Conservation (phyloP, 2,329 filamentous ascomycete genomes). For the Magnaporthiopsis rhizophila region DNA sequence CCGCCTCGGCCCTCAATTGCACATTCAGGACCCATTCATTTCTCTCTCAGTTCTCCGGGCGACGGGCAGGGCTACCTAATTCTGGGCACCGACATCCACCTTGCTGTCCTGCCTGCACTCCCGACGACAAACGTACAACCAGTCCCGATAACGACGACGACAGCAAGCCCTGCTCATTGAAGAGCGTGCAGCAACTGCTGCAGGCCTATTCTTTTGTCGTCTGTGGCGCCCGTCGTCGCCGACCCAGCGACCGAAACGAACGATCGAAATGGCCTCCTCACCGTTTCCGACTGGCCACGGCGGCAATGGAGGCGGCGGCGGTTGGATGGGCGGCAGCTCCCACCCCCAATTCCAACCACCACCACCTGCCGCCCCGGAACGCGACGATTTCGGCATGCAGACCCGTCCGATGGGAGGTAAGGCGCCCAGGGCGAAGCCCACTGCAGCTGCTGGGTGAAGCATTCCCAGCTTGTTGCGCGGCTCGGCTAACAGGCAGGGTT, state of each 20-base stretch:
- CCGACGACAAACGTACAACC: neutral
- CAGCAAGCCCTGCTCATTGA: neutral
- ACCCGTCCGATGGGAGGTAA: constrained; percentile 26
- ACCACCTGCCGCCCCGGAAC: constrained; percentile 9
- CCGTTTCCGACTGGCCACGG: constrained; percentile 1
- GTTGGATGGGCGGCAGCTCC: neutral
- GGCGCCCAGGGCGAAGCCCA: constrained; percentile 5
- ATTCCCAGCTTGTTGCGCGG: neutral
- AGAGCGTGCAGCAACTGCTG: neutral
- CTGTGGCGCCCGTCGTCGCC: no score
- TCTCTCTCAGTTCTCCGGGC: neutral
- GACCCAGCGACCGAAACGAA: neutral
- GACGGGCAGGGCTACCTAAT: neutral
- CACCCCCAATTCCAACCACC: constrained; percentile 2
- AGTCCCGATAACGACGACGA: neutral
- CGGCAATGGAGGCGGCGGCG: neutral
- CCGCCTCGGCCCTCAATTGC: constrained; percentile 11
- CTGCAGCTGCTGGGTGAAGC: neutral
- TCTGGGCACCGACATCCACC: neutral
- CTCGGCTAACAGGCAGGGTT: constrained; percentile 1
- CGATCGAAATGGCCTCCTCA: constrained; percentile 5
- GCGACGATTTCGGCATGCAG: constrained; percentile 22
- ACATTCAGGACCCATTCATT: constrained; percentile 1
- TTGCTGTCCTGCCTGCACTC: neutral
- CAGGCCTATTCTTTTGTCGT: neutral